Conservation (phyloP, 345 rosid species). For the Syzygium oleosum region DNA sequence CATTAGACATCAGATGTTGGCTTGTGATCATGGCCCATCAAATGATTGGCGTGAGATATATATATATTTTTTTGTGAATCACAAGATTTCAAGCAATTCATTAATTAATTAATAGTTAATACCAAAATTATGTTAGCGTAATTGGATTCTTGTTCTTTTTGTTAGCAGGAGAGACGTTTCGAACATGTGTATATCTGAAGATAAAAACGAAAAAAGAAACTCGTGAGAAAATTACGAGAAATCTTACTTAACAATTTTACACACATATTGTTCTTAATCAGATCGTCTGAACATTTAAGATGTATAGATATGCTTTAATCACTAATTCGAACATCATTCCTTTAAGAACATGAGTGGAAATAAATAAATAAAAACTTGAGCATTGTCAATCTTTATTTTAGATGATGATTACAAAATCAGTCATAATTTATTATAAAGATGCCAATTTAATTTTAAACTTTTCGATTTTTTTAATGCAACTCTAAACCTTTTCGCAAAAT, state of each 20-base stretch:
- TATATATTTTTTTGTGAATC: neutral
- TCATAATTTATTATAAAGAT: neutral
- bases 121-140: neutral
- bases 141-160: neutral
- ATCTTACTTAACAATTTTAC: accelerated
- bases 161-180: neutral
- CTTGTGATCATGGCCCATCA: neutral
- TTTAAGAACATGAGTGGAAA: neutral
- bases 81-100: neutral
- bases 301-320: neutral
- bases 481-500: neutral
- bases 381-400: neutral
- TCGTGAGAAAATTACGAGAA: neutral
- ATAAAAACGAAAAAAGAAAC: accelerated
- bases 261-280: neutral
- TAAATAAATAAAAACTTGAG: neutral
- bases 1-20: neutral
- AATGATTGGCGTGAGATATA: neutral
- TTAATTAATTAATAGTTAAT: neutral
- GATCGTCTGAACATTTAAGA: neutral
- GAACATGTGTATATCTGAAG: accelerated
- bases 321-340: neutral
- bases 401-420: neutral
- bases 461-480: accelerated
- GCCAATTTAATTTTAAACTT: neutral